A percentile compares a stretch with the other conserved stretches of the same genome.
These are phyloP conservation scores for Ascocoryne sarcoides DNA, from an alignment of 2,329 filamentous ascomycete genomes.

Conservation along the genomic window DNA sequence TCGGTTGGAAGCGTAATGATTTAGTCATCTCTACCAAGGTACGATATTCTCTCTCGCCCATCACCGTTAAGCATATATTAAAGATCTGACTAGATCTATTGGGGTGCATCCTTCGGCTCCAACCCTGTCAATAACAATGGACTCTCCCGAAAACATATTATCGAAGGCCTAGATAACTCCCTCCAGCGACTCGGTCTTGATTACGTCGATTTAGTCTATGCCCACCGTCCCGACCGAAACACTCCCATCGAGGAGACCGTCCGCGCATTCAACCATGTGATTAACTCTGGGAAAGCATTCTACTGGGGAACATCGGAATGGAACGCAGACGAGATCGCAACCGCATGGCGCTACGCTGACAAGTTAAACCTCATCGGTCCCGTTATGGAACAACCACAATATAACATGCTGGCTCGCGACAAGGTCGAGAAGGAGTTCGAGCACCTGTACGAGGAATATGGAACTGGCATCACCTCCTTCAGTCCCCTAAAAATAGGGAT, in stretches of 20 bases:
- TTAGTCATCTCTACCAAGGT: constrained; percentile 49
- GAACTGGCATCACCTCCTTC: constrained; percentile 54
- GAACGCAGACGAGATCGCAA: constrained; percentile 55
- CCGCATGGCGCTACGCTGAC: constrained; percentile 53
- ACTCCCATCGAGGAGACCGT: constrained; percentile 57
- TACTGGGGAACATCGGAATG: constrained; percentile 67
- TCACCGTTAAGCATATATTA: too few relatives aligned
- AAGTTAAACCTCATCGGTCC: constrained; percentile 53
- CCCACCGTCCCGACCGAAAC: constrained; percentile 48
- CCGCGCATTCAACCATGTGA: constrained; percentile 57
- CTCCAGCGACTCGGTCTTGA: constrained; percentile 43
- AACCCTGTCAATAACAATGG: constrained; percentile 59
- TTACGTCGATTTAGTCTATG: constrained; percentile 58
- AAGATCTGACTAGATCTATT: constrained; percentile 51
- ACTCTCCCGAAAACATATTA: constrained; percentile 59
- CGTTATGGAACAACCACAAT: constrained; percentile 57
- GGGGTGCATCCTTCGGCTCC: constrained; percentile 50
- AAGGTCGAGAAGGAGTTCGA: constrained; percentile 56
- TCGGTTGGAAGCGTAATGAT: constrained; percentile 47
- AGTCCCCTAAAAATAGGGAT: constrained; percentile 52
- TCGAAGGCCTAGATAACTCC: constrained; percentile 54
- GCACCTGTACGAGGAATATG: constrained; percentile 50
- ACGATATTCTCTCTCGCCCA: background rate
- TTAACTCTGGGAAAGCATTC: constrained; percentile 57
- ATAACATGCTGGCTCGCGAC: constrained; percentile 53